A percentile compares a stretch with the other conserved stretches of the same genome.
Evolutionary conservation across 352 stramenopile species (phyloP).

Genomic region (Halophytophthora polymorphica): DNA sequence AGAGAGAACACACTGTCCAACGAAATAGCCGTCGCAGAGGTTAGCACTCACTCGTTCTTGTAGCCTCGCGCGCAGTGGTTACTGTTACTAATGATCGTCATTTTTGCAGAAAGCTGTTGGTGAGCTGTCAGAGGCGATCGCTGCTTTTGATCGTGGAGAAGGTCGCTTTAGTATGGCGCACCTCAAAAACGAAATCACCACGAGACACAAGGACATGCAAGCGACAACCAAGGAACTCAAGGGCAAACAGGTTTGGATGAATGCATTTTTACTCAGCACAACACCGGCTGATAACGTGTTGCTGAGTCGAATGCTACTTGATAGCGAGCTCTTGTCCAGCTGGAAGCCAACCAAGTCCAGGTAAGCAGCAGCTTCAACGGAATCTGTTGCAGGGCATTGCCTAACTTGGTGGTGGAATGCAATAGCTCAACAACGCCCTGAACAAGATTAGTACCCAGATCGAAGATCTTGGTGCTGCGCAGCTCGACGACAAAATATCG

Average conservation of each 20-base stretch:
- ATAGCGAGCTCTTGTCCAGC: constrained; percentile 17
- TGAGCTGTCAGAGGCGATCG: constrained; percentile 26
- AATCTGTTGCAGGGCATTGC: not conserved
- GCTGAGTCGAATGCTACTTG: not conserved
- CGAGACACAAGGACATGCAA: constrained; percentile 13
- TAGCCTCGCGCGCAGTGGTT: not conserved
- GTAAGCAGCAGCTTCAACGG: constrained; percentile 12
- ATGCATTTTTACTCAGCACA: not conserved
- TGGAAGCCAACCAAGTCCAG: constrained; percentile 25
- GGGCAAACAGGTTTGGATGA: constrained; percentile 24
- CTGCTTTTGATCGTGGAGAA: constrained; percentile 7
- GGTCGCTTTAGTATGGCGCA: constrained; percentile 9
- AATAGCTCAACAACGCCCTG: constrained; percentile 20
- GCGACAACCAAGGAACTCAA: constrained; percentile 19
- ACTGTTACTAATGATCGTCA: constrained; percentile 7
- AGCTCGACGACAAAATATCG: constrained; percentile 15
- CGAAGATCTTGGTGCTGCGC: constrained; percentile 1
- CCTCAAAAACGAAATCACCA: constrained; percentile 18
- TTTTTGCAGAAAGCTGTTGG: constrained; percentile 26
- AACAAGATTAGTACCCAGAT: constrained; percentile 17
- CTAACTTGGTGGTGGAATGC: constrained; percentile 6
- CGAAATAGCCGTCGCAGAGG: constrained; percentile 26
- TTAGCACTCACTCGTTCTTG: constrained; percentile 1
- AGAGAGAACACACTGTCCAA: constrained; percentile 29
- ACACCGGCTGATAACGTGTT: not conserved